A percentile compares a stretch with the other conserved stretches of the same genome.
These are phyloP conservation scores for Graphiopsis chlorocephala DNA, from an alignment of 2,329 filamentous ascomycete species.

Conservation along the genomic window DNA sequence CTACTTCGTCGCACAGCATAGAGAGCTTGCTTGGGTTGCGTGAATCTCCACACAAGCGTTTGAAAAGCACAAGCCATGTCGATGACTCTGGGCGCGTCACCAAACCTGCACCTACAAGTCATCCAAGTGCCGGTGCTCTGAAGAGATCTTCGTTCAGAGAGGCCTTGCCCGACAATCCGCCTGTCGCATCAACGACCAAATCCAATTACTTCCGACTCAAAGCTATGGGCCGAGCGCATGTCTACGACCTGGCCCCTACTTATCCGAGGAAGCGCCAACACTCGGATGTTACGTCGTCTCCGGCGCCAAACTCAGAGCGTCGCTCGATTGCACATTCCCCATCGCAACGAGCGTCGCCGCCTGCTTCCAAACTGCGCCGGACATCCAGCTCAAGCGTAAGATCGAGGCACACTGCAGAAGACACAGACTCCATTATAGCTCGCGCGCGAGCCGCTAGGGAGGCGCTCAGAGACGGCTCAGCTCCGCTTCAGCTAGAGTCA, in stretches of 20 bases:
- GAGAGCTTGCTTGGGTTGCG: slow-evolving; percentile 11
- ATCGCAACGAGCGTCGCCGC: not conserved
- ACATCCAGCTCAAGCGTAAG: slow-evolving; percentile 19
- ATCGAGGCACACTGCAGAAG: slow-evolving; percentile 23
- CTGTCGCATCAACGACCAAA: slow-evolving; percentile 42
- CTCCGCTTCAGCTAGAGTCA: slow-evolving; percentile 16
- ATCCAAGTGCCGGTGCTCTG: slow-evolving; percentile 20
- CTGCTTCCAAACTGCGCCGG: slow-evolving; percentile 6
- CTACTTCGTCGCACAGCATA: slow-evolving; percentile 24
- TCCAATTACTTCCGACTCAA: slow-evolving; percentile 53
- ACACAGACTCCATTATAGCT: slow-evolving; percentile 36
- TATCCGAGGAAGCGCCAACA: slow-evolving; percentile 7
- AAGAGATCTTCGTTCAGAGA: slow-evolving; percentile 33
- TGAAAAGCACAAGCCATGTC: slow-evolving; percentile 29
- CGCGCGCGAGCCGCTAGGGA: slow-evolving; percentile 33
- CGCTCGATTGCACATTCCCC: not conserved
- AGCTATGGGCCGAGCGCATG: slow-evolving; percentile 47
- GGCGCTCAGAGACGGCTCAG: slow-evolving; percentile 23
- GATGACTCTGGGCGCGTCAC: slow-evolving; percentile 23
- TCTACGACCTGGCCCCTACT: slow-evolving; percentile 9
- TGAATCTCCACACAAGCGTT: slow-evolving; percentile 27
- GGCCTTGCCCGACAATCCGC: slow-evolving; percentile 27
- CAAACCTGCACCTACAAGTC: slow-evolving; percentile 21
- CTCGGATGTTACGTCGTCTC: slow-evolving; percentile 1
- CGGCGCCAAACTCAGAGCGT: not conserved